A percentile compares a stretch with the other conserved stretches of the same genome.
Conservation (phyloP, 768 basidiomycete species). For the Daedaleopsis sinensis region DNA sequence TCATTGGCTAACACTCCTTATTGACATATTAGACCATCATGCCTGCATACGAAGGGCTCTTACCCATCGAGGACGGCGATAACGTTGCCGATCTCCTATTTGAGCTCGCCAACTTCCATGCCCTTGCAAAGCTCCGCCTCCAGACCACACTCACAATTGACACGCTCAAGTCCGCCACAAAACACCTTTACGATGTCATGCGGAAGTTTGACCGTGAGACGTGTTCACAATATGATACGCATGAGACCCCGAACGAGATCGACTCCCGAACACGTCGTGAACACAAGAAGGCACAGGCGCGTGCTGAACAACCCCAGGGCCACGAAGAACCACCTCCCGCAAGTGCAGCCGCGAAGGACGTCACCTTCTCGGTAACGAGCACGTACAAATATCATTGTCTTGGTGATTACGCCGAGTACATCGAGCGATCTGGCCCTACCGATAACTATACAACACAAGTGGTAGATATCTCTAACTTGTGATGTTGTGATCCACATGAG, state of each 20-base stretch:
- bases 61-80: constrained; percentile 23
- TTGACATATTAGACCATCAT: constrained; percentile 21
- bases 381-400: too few species aligned
- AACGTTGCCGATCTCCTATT: constrained; percentile 39
- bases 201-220: not conserved
- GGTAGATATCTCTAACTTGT: too few species aligned
- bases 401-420: too few species aligned
- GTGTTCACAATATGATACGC: not conserved
- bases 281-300: too few species aligned
- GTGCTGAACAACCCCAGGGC: too few species aligned
- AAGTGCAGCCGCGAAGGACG: too few species aligned
- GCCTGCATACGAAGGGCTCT: constrained; percentile 40
- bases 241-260: not conserved
- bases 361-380: too few species aligned
- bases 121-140: constrained; percentile 41
- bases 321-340: too few species aligned
- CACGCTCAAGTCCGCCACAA: constrained; percentile 17
- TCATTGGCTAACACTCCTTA: too few species aligned
- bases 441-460: not conserved
- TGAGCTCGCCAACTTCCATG: constrained; percentile 39
- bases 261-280: too few species aligned
- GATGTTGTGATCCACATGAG: too few species aligned
- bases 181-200: not conserved
- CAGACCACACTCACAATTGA: constrained; percentile 39
- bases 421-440: too few species aligned